Percentiles rank a stretch among this genome's conserved stretches.
These are phyloP conservation scores for Tolypocladium pustulatum DNA, from an alignment of 2,329 filamentous ascomycete species.

Conservation along the genomic window DNA sequence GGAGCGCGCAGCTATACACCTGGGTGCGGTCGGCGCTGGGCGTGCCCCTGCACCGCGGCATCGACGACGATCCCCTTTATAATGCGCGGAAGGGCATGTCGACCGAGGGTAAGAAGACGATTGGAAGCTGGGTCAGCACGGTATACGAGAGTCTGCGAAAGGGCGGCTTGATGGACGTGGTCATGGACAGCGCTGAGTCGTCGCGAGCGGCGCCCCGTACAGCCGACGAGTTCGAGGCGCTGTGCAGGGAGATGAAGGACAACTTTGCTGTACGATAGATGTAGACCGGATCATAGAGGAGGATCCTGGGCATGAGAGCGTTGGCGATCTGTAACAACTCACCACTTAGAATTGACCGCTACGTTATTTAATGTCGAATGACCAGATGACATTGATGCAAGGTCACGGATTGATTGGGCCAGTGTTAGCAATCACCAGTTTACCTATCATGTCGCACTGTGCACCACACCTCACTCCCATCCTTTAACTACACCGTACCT, in stretches of 20 bases:
- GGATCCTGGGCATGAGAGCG: neutral
- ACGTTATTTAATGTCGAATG: neutral
- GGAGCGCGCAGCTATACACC: constrained; percentile 17
- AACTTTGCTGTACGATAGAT: neutral
- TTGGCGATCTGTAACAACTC: neutral
- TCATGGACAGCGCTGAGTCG: constrained; percentile 14
- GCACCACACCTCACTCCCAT: no score
- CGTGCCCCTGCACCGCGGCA: constrained; percentile 18
- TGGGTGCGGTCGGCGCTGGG: constrained; percentile 17
- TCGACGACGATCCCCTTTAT: constrained; percentile 19
- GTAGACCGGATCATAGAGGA: neutral
- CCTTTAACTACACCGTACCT: neutral
- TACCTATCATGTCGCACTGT: neutral
- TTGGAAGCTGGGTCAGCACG: constrained; percentile 2
- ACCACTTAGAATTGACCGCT: neutral
- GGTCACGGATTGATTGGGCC: neutral
- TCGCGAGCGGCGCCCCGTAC: constrained; percentile 9
- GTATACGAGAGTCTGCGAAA: constrained; percentile 11
- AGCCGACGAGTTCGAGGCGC: constrained; percentile 9
- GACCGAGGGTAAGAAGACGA: constrained; percentile 17
- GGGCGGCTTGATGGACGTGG: constrained; percentile 15
- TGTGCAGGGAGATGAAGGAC: constrained; percentile 9
- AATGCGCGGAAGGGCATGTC: constrained; percentile 10
- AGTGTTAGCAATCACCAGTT: neutral
- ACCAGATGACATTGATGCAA: neutral